Evolutionary conservation across 805 yeast species (phyloP).

Genomic region (Candida qinlingensis): DNA sequence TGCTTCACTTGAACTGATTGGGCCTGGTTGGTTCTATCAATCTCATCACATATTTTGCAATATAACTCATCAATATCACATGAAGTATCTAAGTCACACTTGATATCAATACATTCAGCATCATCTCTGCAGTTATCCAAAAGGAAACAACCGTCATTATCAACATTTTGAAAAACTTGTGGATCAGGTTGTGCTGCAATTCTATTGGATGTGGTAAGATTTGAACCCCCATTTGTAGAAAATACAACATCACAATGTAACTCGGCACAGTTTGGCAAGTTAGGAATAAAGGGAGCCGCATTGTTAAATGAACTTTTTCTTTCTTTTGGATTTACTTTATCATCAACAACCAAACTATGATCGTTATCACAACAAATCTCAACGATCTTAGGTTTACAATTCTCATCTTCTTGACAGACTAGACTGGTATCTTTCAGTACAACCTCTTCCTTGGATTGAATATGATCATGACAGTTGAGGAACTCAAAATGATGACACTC

Average conservation of each 20-base stretch:
- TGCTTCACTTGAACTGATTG: constrained; percentile 1
- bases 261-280: constrained; percentile 12
- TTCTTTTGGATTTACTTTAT: not conserved
- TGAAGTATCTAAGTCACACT: constrained; percentile 24
- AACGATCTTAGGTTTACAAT: constrained; percentile 34
- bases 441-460: constrained; percentile 8
- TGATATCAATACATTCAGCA: constrained; percentile 21
- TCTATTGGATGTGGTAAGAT: not conserved
- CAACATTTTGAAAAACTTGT: not conserved
- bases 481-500: constrained; percentile 40
- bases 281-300: constrained; percentile 5
- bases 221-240: not conserved
- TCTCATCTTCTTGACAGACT: constrained; percentile 22
- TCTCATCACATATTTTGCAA: constrained; percentile 27
- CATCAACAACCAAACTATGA: constrained; percentile 15
- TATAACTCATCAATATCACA: constrained; percentile 30
- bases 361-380: constrained; percentile 37
- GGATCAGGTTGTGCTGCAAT: too few species aligned
- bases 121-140: not conserved
- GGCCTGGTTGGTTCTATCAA: constrained; percentile 10
- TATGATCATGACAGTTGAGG: constrained; percentile 31
- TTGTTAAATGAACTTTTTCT: not conserved
- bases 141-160: not conserved
- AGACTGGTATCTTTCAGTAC: constrained; percentile 14
- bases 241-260: constrained; percentile 4